Base-by-base conservation (phyloP, 108 stramenopile genomes). In the Parietichytrium sp. region DNA sequence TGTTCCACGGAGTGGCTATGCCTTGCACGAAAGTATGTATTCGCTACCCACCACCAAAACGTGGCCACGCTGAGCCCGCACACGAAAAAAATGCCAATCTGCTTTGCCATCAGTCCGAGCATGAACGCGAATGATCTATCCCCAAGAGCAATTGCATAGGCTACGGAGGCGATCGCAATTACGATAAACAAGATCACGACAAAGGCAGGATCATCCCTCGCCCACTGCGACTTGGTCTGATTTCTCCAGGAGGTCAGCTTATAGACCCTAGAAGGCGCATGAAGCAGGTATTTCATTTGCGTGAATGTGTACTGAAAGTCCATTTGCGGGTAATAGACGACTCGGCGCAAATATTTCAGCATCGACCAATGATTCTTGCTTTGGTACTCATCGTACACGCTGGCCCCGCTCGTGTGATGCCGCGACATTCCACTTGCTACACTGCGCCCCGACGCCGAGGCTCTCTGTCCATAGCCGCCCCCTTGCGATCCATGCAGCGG, bases 151-250 rank as follows among this genome's bases (percentile, higher is more conserved):
- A 94, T 51, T 20, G 93, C 95, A 51, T 87, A 87, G 29, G 86
- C 93, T 31, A 89, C 52, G 55, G 87, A 88, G 78, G 87, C 27
- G 15, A 94, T 92, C n/a, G 89, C 54, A 26, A 97, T 81, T 80
- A 97, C 93, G 10, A 92, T 30, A 30, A 89, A 55, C 79, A 96
- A 93, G 13, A 97, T 80, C 50, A 96, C 93, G 29, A 91, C 91
- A 90, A 98, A 97, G 42, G 96, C 98, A 23, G 98, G 98, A 80
- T 98, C 98, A 80, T 98, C 98, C 15, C 98, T 86, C 25, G 96
- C 96, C 98, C 98, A 98, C 48, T 96, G 96, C 84, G 96, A 96
- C 87, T 97, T 98, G 33, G 85, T 89, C 48, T 88, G 85, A 25
- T 85, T 85, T 25, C 85, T 25, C 26, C 83, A 85, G 26, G 77